phyloP scores from a whole-genome alignment of 805 yeast genomes.

The Candida railenensis region DNA sequence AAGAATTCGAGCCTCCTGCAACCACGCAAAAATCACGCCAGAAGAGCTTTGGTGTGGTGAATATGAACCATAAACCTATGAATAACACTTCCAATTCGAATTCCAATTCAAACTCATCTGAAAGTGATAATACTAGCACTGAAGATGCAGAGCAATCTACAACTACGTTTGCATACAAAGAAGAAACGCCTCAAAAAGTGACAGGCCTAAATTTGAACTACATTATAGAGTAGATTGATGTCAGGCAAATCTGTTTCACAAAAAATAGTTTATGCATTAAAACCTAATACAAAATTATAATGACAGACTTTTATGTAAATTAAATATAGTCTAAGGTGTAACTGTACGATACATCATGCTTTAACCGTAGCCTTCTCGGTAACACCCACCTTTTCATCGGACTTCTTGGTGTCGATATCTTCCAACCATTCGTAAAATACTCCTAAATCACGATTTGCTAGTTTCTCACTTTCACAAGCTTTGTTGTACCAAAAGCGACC shows the following conservation, averaged over 20 bases:
- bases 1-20: background rate
- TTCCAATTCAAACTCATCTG: slow-evolving; percentile 7
- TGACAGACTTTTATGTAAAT: no score
- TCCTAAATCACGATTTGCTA: slow-evolving; percentile 41
- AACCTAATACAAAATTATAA: no score
- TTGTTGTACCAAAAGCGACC: slow-evolving; percentile 41
- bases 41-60: slow-evolving; percentile 15
- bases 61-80: background rate
- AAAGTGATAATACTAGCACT: slow-evolving; percentile 2
- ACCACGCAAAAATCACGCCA: slow-evolving; percentile 9
- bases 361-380: background rate
- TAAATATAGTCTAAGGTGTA: no score
- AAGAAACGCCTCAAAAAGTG: background rate
- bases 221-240: slow-evolving; percentile 2
- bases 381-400: background rate
- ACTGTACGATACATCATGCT: background rate
- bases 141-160: background rate
- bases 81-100: background rate
- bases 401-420: slow-evolving; percentile 21
- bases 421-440: slow-evolving; percentile 46
- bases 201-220: slow-evolving; percentile 3
- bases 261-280: background rate
- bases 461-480: slow-evolving; percentile 40
- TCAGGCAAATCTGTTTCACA: no score
- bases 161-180: background rate